phyloP scores from a whole-genome alignment of 2,329 filamentous ascomycete species.

The Chrysoporthe deuterocubensis region DNA sequence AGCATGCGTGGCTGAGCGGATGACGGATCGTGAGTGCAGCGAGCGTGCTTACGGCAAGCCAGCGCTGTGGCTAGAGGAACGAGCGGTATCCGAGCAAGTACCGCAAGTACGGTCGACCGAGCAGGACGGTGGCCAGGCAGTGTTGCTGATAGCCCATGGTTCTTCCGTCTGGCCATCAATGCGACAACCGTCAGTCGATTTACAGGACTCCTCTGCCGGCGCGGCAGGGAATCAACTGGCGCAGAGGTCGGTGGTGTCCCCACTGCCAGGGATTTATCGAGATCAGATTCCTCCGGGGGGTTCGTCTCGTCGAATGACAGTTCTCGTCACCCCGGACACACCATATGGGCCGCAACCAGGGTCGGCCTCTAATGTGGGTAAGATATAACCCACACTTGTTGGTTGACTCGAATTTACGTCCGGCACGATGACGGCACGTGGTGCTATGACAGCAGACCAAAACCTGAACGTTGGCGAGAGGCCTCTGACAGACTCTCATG shows the following conservation, averaged over 20 bases:
- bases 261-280: slow-evolving; percentile 8
- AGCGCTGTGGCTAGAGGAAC: not conserved
- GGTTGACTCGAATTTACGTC: not conserved
- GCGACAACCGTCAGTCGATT: not conserved
- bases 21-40: not conserved
- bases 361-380: not conserved
- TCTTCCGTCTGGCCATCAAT: not conserved
- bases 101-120: not conserved
- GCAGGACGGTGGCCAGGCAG: not conserved
- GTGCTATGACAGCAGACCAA: not conserved
- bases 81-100: not conserved
- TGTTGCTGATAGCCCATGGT: not conserved
- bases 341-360: not conserved
- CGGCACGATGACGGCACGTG: slow-evolving; percentile 2
- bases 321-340: not conserved
- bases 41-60: not conserved
- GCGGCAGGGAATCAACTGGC: not conserved
- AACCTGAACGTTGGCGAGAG: not conserved
- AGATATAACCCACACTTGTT: not conserved
- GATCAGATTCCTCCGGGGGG: not conserved
- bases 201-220: not conserved
- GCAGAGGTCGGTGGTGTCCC: not conserved
- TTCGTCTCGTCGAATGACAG: not conserved
- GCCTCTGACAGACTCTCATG: slow-evolving; percentile 4
- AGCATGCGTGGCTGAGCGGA: slow-evolving; percentile 2